Base-by-base conservation (phyloP, 805 yeast species). In the Scheffersomyces coipomensis region DNA sequence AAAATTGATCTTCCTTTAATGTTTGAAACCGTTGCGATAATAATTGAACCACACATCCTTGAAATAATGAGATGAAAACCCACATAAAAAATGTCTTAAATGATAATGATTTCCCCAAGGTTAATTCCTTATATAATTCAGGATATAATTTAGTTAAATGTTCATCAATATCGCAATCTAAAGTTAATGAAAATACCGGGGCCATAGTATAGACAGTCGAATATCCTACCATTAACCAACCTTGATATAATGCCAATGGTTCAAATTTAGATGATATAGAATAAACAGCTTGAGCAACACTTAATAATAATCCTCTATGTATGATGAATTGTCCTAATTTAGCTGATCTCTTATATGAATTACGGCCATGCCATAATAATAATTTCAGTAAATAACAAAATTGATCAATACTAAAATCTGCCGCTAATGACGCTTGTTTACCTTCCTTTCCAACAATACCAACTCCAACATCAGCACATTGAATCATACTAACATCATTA, bases 371-470 rank as follows among this genome's bases (percentile, higher is more conserved):
- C 99, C 99, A 93, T 37, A 93, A 73, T 32, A 95, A 64, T 37
- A 93, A 72, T 51, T 88, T 88, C 29, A 95, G 85, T 45, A 93
- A 65, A 57, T 87, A 88, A 53, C 91, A 87, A 60, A 93, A 93
- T 64, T 90, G 96, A 23, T 88, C 83, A 36, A 93, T 81, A 13
- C 97, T 88, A 64, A 91, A 93, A 62, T 93, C 99, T 1, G 99
- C 98, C 4, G 98, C 96, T 37, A 93, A 69, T 0, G 97, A 88
- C 0, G 99, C 99, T 61, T 93, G 99, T 46, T 84, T 85, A 25
- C 99, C 99, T 60, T 93, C 99, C 61, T 93, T 93, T 26, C 99
- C 99, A 16, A 93, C 99, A 49, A 93, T 93, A 40, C 99, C 99
- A 21, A 93, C 96, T 43, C 99, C 99, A 8, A 93, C 97, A 67